Evolutionary conservation across 768 basidiomycete species (phyloP).

Genomic region (Naematelia aurantialba): DNA sequence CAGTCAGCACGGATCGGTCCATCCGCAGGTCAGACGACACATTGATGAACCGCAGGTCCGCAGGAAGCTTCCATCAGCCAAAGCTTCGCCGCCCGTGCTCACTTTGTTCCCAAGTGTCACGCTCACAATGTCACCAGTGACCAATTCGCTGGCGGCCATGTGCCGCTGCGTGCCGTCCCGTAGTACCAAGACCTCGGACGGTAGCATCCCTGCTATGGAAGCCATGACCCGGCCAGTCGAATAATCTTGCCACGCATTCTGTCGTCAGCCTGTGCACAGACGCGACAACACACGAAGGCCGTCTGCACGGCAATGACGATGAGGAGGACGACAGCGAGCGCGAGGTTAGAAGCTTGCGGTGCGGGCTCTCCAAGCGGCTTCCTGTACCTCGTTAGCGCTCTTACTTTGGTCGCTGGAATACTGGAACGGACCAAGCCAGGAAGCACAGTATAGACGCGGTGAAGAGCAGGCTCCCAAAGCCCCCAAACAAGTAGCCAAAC

Average conservation of each 20-base stretch:
- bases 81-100: conserved; percentile 5
- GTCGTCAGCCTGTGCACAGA: conserved; percentile 26
- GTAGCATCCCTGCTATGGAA: conserved; percentile 55
- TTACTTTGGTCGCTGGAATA: not conserved
- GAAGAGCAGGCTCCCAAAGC: conserved; percentile 61
- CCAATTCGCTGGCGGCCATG: conserved; percentile 42
- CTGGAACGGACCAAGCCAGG: conserved; percentile 55
- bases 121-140: conserved; percentile 41
- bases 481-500: conserved; percentile 59
- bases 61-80: conserved; percentile 45
- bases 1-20: conserved; percentile 64
- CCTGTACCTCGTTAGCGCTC: conserved; percentile 46
- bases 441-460: conserved; percentile 60
- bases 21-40: conserved; percentile 60
- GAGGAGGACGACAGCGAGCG: conserved; percentile 61
- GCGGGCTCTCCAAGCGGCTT: conserved; percentile 61
- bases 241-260: conserved; percentile 58
- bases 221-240: conserved; percentile 61
- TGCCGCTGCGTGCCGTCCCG: conserved; percentile 40
- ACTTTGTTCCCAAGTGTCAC: conserved; percentile 1
- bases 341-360: conserved; percentile 60
- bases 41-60: conserved; percentile 54
- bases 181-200: conserved; percentile 44
- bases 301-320: conserved; percentile 48
- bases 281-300: conserved; percentile 29